A percentile compares a stretch with the other conserved stretches of the same genome.
Conservation (phyloP, 352 stramenopile genomes). For the Pythium monospermum region DNA sequence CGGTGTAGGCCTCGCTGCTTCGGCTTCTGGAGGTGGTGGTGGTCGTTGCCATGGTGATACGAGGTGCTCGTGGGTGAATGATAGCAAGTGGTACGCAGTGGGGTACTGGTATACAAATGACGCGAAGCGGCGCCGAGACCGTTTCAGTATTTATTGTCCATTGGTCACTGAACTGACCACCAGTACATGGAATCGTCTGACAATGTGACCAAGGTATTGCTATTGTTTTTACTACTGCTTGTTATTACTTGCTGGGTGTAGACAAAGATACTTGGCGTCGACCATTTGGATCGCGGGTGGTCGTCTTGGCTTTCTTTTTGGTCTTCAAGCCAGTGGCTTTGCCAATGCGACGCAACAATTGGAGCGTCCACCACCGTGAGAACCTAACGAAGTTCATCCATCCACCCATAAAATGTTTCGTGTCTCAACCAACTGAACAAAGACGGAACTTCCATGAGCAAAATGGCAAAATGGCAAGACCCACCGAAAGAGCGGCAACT, state of each 20-base stretch:
- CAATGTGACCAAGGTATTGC: no score
- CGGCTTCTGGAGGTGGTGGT: neutral
- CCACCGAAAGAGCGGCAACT: slow-evolving; percentile 76
- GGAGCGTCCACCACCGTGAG: slow-evolving; percentile 79
- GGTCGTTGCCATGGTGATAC: no score
- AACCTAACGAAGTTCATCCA: slow-evolving; percentile 30
- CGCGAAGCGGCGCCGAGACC: slow-evolving; percentile 15
- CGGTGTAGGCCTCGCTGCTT: slow-evolving; percentile 66
- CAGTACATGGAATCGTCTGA: no score
- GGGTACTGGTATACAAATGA: no score
- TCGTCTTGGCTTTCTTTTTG: slow-evolving; percentile 68
- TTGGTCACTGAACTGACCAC: neutral
- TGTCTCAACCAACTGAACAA: neutral
- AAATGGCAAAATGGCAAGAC: neutral
- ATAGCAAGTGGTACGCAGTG: no score
- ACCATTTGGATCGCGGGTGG: neutral
- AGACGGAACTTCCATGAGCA: neutral
- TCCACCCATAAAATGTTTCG: neutral
- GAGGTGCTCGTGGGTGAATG: no score
- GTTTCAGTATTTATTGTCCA: slow-evolving; percentile 18
- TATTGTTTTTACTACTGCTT: no score
- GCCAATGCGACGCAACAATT: slow-evolving; percentile 73
- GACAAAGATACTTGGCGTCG: neutral
- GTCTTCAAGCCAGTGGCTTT: slow-evolving; percentile 73
- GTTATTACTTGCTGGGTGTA: neutral